These are phyloP conservation scores for Sphaerulina populicola DNA, from an alignment of 2,329 filamentous ascomycete genomes.

Conservation along the genomic window DNA sequence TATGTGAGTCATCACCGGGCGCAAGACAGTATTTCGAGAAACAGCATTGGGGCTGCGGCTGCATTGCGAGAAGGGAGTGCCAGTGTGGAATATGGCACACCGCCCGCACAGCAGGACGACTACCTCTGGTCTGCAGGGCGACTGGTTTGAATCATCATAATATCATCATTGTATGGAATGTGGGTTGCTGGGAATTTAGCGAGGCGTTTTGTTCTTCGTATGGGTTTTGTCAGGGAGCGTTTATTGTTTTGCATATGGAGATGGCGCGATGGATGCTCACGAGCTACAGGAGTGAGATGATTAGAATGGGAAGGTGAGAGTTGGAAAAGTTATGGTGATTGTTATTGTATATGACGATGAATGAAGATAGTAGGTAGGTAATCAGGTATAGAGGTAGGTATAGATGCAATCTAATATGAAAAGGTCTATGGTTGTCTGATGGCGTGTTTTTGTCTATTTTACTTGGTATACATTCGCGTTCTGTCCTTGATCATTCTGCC, in stretches of 20 bases:
- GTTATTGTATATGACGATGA: too few species aligned
- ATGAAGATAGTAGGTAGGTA: too few species aligned
- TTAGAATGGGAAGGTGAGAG: too few species aligned
- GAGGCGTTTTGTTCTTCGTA: conserved; percentile 1
- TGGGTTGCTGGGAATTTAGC: conserved; percentile 4
- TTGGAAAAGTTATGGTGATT: too few species aligned
- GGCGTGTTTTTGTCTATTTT: too few species aligned
- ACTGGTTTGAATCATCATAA: background rate
- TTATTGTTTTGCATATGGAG: background rate
- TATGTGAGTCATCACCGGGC: conserved; percentile 25
- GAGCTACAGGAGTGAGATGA: conserved; percentile 1
- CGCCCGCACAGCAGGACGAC: conserved; percentile 10
- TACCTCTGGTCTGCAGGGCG: background rate
- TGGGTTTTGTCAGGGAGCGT: background rate
- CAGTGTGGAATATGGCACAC: conserved; percentile 14
- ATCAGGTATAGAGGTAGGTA: too few species aligned
- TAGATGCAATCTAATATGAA: too few species aligned
- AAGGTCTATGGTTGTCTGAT: too few species aligned
- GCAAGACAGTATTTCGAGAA: conserved; percentile 28
- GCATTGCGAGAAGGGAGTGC: conserved; percentile 18
- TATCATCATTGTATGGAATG: too few species aligned
- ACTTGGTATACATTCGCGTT: too few species aligned
- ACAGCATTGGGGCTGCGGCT: conserved; percentile 26
- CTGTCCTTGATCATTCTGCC: too few species aligned
- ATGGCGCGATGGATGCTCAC: background rate